Conservation (phyloP, 345 rosid species). For the Gossypium australe region DNA sequence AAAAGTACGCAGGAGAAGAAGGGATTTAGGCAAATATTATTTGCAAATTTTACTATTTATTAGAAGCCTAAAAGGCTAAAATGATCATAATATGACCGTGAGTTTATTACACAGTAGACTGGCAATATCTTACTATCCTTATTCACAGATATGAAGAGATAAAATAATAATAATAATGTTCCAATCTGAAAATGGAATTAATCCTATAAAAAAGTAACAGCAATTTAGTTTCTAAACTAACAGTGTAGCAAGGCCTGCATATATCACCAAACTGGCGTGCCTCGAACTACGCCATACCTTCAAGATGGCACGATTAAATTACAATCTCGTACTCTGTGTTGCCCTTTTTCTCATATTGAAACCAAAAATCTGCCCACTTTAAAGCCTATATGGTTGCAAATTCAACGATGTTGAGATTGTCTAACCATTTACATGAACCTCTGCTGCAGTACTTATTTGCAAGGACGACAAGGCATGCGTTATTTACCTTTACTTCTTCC, state of each 20-base stretch:
- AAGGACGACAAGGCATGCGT: no score
- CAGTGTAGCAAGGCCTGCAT: background rate
- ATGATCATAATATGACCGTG: constrained; percentile 9
- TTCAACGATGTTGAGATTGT: constrained; percentile 12
- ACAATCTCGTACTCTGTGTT: constrained; percentile 10
- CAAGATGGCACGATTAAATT: constrained; percentile 9
- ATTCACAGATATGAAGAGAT: constrained; percentile 31
- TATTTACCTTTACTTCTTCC: constrained; percentile 58
- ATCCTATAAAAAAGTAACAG: constrained; percentile 22
- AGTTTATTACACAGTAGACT: constrained; percentile 40
- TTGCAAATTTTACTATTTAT: constrained; percentile 7
- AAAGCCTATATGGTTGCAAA: constrained; percentile 13
- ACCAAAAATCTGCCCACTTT: background rate
- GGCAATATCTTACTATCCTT: constrained; percentile 27
- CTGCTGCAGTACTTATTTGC: no score
- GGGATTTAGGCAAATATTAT: no score
- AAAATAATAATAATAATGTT: constrained; percentile 23
- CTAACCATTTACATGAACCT: constrained; percentile 36
- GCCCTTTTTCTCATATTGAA: constrained; percentile 15
- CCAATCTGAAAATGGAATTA: constrained; percentile 8
- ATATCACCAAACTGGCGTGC: constrained; percentile 4
- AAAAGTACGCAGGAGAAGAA: no score
- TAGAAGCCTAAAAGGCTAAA: constrained; percentile 9
- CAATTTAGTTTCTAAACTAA: constrained; percentile 15
- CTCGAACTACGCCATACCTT: background rate